A percentile compares a stretch with the other conserved stretches of the same genome.
These are phyloP conservation scores for Scenedesmus sp. DNA, from an alignment of 163 green algal genomes.

Conservation along the genomic window DNA sequence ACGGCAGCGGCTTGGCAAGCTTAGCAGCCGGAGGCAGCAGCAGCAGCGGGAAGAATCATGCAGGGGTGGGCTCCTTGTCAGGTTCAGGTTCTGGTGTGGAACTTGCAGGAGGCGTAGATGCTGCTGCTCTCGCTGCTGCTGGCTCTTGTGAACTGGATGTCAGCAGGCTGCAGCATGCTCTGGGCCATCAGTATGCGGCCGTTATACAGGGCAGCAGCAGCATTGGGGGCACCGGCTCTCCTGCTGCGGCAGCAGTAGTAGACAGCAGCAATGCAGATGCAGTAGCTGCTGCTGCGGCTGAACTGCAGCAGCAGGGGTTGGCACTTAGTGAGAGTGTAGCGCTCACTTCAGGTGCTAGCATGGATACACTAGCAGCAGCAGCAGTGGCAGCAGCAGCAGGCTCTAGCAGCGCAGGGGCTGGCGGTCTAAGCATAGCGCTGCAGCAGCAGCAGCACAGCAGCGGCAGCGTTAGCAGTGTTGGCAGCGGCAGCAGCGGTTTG, in stretches of 20 bases:
- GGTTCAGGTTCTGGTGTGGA: not conserved
- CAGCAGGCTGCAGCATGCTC: not conserved
- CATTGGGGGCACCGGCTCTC: not conserved
- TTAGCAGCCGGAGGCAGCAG: not conserved
- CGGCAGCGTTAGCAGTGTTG: not conserved
- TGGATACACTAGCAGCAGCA: not conserved
- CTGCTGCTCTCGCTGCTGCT: not conserved
- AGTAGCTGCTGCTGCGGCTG: not conserved
- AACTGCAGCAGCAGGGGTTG: not conserved
- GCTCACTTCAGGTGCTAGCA: conserved; percentile 9
- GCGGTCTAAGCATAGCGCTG: not conserved
- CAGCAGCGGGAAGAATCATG: not conserved
- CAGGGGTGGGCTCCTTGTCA: not conserved
- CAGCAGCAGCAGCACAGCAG: conserved; percentile 21
- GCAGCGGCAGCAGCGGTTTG: not conserved
- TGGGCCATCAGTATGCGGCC: conserved; percentile 3
- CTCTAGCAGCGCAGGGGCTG: not conserved
- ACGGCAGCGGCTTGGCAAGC: not conserved
- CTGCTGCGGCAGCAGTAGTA: conserved; percentile 12
- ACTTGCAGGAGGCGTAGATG: not conserved
- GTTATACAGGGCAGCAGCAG: not conserved
- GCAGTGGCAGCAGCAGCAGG: conserved; percentile 11
- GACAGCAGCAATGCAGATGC: not conserved
- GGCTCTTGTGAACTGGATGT: not conserved
- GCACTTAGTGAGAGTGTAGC: conserved; percentile 37